phyloP scores from a whole-genome alignment of 768 basidiomycete genomes.

The Vararia minispora region DNA sequence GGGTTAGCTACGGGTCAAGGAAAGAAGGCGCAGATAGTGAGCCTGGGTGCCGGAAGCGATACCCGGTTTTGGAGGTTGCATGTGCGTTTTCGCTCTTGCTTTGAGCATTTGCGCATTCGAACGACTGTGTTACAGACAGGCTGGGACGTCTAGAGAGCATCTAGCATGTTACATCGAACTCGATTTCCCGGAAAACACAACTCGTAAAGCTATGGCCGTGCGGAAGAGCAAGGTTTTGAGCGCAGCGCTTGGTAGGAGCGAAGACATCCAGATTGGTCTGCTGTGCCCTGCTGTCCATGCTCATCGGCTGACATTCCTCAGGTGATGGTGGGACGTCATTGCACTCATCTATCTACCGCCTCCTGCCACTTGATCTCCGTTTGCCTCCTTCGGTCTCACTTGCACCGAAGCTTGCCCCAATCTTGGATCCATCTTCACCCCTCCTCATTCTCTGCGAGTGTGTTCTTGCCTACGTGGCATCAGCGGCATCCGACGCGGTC shows the following conservation, averaged over 20 bases:
- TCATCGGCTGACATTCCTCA: slow-evolving; percentile 17
- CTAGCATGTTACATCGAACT: slow-evolving; percentile 71
- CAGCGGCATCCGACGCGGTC: slow-evolving; percentile 43
- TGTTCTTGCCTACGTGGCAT: slow-evolving; percentile 79
- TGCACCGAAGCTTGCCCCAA: slow-evolving; percentile 23
- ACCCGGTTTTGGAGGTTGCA: slow-evolving; percentile 87
- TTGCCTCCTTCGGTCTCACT: slow-evolving; percentile 39
- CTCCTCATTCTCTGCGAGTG: slow-evolving; percentile 90
- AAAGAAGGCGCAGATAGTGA: slow-evolving; percentile 76
- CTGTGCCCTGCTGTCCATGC: neutral
- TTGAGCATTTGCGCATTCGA: slow-evolving; percentile 2
- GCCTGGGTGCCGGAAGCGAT: slow-evolving; percentile 91
- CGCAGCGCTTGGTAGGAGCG: slow-evolving; percentile 35
- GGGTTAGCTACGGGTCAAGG: slow-evolving; percentile 29
- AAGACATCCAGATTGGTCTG: slow-evolving; percentile 33
- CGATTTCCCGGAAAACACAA: slow-evolving; percentile 82
- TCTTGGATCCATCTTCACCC: slow-evolving; percentile 54
- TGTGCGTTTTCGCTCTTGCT: slow-evolving; percentile 36
- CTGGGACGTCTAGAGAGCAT: slow-evolving; percentile 36
- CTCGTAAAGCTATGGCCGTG: slow-evolving; percentile 74
- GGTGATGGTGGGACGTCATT: slow-evolving; percentile 54
- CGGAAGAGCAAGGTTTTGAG: slow-evolving; percentile 52
- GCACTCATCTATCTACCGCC: slow-evolving; percentile 46
- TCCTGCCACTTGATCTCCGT: slow-evolving; percentile 74
- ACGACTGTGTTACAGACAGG: slow-evolving; percentile 29